Evolutionary conservation across 345 rosid species (phyloP).

Genomic region (Orychophragmus violaceus): DNA sequence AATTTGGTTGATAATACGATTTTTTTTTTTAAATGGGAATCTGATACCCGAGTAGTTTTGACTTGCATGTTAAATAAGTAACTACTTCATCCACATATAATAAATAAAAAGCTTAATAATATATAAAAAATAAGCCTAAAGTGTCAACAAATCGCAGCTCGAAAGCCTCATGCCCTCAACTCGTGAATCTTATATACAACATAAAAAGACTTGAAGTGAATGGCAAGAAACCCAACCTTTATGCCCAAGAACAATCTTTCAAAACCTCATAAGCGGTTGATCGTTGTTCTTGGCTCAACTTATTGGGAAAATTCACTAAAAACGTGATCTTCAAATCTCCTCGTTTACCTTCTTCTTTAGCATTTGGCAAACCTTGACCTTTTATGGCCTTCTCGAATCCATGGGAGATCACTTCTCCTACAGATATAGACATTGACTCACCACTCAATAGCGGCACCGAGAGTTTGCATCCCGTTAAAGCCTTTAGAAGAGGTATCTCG

Average conservation of each 20-base stretch:
- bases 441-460: constrained; percentile 65
- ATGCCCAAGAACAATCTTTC: constrained; percentile 40
- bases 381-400: constrained; percentile 54
- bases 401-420: constrained; percentile 54
- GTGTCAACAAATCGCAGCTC: constrained; percentile 4
- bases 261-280: constrained; percentile 41
- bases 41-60: too few species aligned
- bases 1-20: too few species aligned
- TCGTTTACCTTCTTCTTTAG: constrained; percentile 46
- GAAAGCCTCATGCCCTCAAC: constrained; percentile 1
- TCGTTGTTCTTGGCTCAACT: constrained; percentile 51
- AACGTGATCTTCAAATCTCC: constrained; percentile 58
- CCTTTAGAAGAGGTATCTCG: constrained; percentile 68
- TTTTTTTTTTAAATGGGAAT: too few species aligned
- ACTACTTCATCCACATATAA: too few species aligned
- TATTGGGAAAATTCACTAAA: constrained; percentile 51
- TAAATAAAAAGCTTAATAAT: too few species aligned
- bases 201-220: neutral
- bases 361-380: constrained; percentile 72
- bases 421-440: constrained; percentile 42
- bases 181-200: constrained; percentile 20
- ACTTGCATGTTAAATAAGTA: too few species aligned
- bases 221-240: neutral
- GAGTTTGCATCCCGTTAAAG: constrained; percentile 71
- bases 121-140: neutral